Conservation (phyloP, 2,329 filamentous ascomycete species). For the Cytospora chrysosperma region DNA sequence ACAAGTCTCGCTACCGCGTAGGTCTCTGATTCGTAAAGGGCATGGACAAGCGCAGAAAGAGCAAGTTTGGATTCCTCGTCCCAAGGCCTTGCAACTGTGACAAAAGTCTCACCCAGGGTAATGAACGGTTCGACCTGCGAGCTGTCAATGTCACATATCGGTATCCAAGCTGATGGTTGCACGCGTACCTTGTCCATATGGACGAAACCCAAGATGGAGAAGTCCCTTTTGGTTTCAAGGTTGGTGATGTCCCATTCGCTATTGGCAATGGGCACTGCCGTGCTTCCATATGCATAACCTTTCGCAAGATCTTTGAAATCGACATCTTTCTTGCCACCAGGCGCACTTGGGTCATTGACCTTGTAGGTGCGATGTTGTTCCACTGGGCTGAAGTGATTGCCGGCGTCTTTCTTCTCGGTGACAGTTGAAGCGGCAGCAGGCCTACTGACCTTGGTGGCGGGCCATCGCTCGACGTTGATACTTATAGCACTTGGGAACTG, state of each 20-base stretch:
- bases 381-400: constrained; percentile 66
- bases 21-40: constrained; percentile 78
- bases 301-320: constrained; percentile 82
- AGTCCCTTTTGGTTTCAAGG: constrained; percentile 70
- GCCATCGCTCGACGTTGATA: constrained; percentile 89
- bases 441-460: constrained; percentile 75
- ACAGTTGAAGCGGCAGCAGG: constrained; percentile 77
- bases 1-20: constrained; percentile 88
- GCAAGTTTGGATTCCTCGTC: constrained; percentile 83
- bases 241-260: constrained; percentile 88
- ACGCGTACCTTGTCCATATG: constrained; percentile 62
- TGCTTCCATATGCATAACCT: constrained; percentile 90
- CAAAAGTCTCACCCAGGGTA: constrained; percentile 75
- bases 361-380: constrained; percentile 77
- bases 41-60: constrained; percentile 85
- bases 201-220: constrained; percentile 88
- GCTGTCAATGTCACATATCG: neutral
- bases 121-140: constrained; percentile 77
- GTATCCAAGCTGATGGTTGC: neutral
- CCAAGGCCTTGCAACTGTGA: constrained; percentile 72
- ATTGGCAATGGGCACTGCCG: constrained; percentile 84
- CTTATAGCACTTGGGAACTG: constrained; percentile 71
- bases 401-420: constrained; percentile 55
- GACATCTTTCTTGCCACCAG: constrained; percentile 79
- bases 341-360: constrained; percentile 70